A percentile compares a stretch with the other conserved stretches of the same genome.
These are phyloP conservation scores for Chimonanthus salicifolius DNA, from an alignment of 164 flowering plant species.

Conservation along the genomic window DNA sequence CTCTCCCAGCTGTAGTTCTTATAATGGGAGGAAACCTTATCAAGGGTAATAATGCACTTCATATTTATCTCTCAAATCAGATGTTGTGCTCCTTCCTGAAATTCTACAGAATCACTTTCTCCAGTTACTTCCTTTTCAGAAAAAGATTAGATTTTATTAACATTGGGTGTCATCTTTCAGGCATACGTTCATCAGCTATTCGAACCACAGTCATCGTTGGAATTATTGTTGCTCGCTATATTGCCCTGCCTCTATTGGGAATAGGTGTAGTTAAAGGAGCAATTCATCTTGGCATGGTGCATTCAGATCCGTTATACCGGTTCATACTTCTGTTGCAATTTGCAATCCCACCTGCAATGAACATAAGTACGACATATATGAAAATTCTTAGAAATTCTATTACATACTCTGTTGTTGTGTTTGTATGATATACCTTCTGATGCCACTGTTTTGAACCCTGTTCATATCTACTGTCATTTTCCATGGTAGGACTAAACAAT, in stretches of 20 bases:
- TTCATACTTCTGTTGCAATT: constrained; percentile 64
- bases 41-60: constrained; percentile 32
- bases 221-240: constrained; percentile 42
- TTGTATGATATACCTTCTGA: no score
- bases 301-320: constrained; percentile 46
- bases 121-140: neutral
- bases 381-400: no score
- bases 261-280: constrained; percentile 50
- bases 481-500: no score
- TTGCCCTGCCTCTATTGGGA: constrained; percentile 51
- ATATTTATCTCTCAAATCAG: neutral
- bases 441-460: no score
- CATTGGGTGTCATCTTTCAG: constrained; percentile 22
- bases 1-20: constrained; percentile 61
- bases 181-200: constrained; percentile 36
- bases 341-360: constrained; percentile 78
- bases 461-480: no score
- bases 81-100: no score
- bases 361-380: constrained; percentile 37
- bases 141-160: neutral
- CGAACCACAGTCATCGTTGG: constrained; percentile 35
- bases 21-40: constrained; percentile 70
- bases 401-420: neutral
- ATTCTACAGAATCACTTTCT: no score
- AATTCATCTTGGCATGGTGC: constrained; percentile 35